phyloP scores from a whole-genome alignment of 202 grass and related monocot genomes.

The Cymbopogon flexuosus region DNA sequence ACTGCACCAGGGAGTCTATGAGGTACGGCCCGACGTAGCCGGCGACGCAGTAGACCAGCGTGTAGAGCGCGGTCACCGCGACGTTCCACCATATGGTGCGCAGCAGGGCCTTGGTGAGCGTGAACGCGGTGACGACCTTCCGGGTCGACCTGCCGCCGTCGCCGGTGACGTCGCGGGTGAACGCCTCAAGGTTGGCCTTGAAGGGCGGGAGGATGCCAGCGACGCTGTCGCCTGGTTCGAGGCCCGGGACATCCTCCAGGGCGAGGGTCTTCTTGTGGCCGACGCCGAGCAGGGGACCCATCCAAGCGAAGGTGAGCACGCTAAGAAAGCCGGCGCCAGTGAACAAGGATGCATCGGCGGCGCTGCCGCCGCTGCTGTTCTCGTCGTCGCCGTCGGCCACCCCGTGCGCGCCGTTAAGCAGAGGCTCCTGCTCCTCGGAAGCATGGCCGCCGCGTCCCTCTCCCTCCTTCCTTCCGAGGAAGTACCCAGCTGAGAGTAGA shows the following conservation, averaged over 20 bases:
- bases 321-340: constrained; percentile 63
- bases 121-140: constrained; percentile 50
- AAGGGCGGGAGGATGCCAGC: constrained; percentile 50
- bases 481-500: constrained; percentile 35
- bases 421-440: constrained; percentile 63
- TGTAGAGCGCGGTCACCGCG: constrained; percentile 61
- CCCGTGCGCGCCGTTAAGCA: constrained; percentile 44
- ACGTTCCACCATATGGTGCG: constrained; percentile 59
- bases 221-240: constrained; percentile 55
- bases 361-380: not conserved
- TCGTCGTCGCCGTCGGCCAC: not conserved
- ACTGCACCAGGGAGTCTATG: constrained; percentile 75
- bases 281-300: constrained; percentile 49
- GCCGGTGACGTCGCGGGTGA: not conserved
- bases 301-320: constrained; percentile 74
- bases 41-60: constrained; percentile 53
- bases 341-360: constrained; percentile 41
- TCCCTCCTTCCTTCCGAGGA: constrained; percentile 12
- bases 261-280: constrained; percentile 58
- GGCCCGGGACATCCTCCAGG: constrained; percentile 62
- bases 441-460: not conserved
- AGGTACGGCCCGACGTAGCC: constrained; percentile 79
- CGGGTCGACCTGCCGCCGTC: not conserved
- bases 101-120: constrained; percentile 63
- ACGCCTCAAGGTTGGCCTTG: constrained; percentile 52